These are phyloP conservation scores for Penicillium frequentans DNA, from an alignment of 2,329 filamentous ascomycete species.

Conservation along the genomic window DNA sequence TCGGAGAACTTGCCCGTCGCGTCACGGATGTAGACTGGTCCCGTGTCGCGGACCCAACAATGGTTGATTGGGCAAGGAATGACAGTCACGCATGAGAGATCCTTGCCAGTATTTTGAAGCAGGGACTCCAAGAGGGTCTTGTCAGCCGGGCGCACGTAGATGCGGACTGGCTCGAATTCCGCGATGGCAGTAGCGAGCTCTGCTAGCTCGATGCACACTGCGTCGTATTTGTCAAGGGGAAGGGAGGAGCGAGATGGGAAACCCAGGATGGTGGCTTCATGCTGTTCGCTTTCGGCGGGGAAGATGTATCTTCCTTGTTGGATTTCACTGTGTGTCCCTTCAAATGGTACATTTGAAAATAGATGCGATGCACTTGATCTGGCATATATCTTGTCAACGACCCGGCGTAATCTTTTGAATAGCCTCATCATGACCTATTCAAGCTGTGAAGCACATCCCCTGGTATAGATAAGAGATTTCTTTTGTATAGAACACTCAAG, in stretches of 20 bases:
- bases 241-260: slow-evolving; percentile 23
- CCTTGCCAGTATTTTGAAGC: slow-evolving; percentile 5
- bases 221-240: slow-evolving; percentile 15
- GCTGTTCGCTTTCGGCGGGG: slow-evolving; percentile 16
- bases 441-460: background rate
- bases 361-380: background rate
- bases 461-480: too few species aligned
- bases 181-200: slow-evolving; percentile 23
- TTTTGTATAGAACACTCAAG: background rate
- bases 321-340: background rate
- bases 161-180: slow-evolving; percentile 27
- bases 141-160: slow-evolving; percentile 25
- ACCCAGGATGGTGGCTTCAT: slow-evolving; percentile 24
- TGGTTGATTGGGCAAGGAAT: slow-evolving; percentile 22
- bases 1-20: slow-evolving; percentile 11
- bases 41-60: slow-evolving; percentile 24
- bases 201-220: slow-evolving; percentile 22
- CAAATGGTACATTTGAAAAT: background rate
- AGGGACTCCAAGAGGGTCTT: slow-evolving; percentile 9
- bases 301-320: slow-evolving; percentile 7
- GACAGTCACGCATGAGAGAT: slow-evolving; percentile 8
- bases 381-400: background rate
- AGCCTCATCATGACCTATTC: background rate
- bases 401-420: background rate
- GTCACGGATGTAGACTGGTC: slow-evolving; percentile 21